Conservation (phyloP, 2,329 filamentous ascomycete species). For the Aspergillus candidus region DNA sequence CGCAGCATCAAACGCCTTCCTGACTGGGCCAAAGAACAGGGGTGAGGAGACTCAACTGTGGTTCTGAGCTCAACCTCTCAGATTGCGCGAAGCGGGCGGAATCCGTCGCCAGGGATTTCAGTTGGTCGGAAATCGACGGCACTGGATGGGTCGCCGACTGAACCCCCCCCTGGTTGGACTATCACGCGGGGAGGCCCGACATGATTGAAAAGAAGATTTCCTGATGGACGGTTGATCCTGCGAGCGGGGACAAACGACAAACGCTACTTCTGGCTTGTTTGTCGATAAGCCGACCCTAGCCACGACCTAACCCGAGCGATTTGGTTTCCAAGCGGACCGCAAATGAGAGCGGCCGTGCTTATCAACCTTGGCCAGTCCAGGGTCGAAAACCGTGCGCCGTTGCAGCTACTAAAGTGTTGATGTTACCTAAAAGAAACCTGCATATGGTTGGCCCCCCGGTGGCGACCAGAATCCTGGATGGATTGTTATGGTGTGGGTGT, state of each 20-base stretch:
- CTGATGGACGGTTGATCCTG: too few relatives aligned
- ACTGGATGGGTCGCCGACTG: background rate
- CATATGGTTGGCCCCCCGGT: constrained; percentile 11
- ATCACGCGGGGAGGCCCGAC: constrained; percentile 11
- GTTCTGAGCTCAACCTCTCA: background rate
- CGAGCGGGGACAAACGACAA: too few relatives aligned
- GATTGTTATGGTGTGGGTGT: too few relatives aligned
- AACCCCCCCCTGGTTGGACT: background rate
- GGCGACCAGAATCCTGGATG: constrained; percentile 1
- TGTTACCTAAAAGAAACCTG: constrained; percentile 19
- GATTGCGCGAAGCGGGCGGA: too few relatives aligned
- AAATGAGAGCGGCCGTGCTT: constrained; percentile 13
- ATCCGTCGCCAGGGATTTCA: too few relatives aligned
- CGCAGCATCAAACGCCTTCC: background rate
- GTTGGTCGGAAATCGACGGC: too few relatives aligned
- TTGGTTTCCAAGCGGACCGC: constrained; percentile 4
- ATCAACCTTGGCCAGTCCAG: constrained; percentile 6
- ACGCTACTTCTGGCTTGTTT: too few relatives aligned
- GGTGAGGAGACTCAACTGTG: background rate
- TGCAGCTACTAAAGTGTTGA: constrained; percentile 6
- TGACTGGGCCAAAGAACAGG: background rate
- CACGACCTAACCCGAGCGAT: background rate
- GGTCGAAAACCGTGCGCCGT: too few relatives aligned
- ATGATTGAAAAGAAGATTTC: background rate
- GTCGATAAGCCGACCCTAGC: background rate